phyloP scores from a whole-genome alignment of 1,139 yeast species.

The Meyerozyma guilliermondii region DNA sequence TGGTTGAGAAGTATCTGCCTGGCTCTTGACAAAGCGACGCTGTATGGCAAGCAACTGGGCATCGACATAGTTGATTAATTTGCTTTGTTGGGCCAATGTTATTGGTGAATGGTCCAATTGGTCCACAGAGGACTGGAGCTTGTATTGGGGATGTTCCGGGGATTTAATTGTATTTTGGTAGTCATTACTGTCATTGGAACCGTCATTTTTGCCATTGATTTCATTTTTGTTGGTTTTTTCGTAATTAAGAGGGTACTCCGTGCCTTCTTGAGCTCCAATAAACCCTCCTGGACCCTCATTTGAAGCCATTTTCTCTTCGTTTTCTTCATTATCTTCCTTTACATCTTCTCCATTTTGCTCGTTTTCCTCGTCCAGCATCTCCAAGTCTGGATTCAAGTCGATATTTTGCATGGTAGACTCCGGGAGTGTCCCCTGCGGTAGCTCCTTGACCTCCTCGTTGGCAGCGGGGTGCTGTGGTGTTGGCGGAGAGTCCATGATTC shows the following conservation, averaged over 20 bases:
- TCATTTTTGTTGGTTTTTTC: too few relatives aligned
- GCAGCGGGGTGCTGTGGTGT: slow-evolving; percentile 49
- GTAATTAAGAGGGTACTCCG: too few relatives aligned
- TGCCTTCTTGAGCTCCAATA: too few relatives aligned
- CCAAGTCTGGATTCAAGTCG: slow-evolving; percentile 39
- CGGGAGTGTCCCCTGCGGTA: slow-evolving; percentile 27
- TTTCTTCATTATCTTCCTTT: too few relatives aligned
- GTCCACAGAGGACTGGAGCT: background rate
- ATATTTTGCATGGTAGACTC: slow-evolving; percentile 18
- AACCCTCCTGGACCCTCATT: too few relatives aligned
- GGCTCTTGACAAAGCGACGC: slow-evolving; percentile 58
- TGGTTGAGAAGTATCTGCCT: slow-evolving; percentile 29
- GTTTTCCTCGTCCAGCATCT: slow-evolving; percentile 13
- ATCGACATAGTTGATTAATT: slow-evolving; percentile 58
- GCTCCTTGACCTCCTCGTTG: slow-evolving; percentile 32
- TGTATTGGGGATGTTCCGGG: background rate
- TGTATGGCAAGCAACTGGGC: slow-evolving; percentile 53
- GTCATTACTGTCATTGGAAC: too few relatives aligned
- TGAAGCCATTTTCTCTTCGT: too few relatives aligned
- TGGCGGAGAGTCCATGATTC: slow-evolving; percentile 21
- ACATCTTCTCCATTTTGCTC: slow-evolving; percentile 17
- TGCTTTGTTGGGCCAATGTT: slow-evolving; percentile 48
- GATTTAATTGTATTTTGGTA: background rate
- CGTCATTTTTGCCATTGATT: background rate
- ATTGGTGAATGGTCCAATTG: slow-evolving; percentile 9